Evolutionary conservation across 2,329 filamentous ascomycete genomes (phyloP).

Genomic region (Arthrobotrys pseudoclavata): DNA sequence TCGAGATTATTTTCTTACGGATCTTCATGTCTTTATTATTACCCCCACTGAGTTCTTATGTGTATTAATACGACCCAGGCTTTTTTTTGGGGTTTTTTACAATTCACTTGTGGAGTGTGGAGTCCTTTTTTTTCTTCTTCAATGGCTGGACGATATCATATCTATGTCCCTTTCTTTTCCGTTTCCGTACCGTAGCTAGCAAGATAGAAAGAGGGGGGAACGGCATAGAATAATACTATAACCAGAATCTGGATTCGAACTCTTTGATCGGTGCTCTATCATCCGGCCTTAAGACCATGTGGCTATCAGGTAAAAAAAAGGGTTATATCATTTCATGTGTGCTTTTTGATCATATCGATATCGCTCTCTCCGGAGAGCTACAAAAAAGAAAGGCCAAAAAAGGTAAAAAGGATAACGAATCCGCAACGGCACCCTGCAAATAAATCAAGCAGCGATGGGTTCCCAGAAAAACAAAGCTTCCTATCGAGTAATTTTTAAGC

Average conservation of each 20-base stretch:
- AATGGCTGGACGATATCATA: not conserved
- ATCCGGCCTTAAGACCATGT: no score
- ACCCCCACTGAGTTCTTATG: constrained; percentile 1
- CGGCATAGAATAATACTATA: not conserved
- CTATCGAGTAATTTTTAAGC: constrained; percentile 5
- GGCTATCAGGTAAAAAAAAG: not conserved
- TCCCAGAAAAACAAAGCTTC: not conserved
- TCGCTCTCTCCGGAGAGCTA: not conserved
- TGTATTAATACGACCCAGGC: constrained; percentile 16
- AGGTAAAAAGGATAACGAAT: not conserved
- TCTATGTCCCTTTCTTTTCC: not conserved
- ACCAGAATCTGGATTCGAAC: not conserved
- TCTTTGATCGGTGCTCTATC: not conserved
- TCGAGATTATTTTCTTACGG: not conserved
- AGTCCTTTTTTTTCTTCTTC: not conserved
- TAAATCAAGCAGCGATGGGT: not conserved
- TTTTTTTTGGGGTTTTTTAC: constrained; percentile 5
- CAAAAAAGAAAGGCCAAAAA: constrained; percentile 2
- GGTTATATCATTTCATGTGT: constrained; percentile 14
- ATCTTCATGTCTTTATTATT: not conserved
- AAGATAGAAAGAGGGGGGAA: not conserved
- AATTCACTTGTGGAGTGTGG: constrained; percentile 5
- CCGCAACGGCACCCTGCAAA: not conserved
- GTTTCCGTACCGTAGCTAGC: not conserved
- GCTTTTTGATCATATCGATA: constrained; percentile 13